Conservation (phyloP, 129 eudicot genomes). For the Escallonia herrerae region DNA sequence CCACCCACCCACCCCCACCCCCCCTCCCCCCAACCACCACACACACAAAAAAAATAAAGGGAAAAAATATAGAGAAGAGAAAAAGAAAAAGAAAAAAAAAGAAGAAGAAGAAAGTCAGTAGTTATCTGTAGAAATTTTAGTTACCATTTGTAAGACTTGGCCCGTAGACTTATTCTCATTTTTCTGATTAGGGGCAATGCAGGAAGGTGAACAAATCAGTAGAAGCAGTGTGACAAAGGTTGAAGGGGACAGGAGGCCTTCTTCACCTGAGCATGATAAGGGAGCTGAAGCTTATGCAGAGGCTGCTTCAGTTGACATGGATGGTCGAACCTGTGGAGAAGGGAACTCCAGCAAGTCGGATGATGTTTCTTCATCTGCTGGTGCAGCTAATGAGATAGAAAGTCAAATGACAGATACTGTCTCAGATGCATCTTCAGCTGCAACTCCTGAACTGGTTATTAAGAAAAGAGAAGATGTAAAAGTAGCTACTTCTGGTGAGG, state of each 20-base stretch:
- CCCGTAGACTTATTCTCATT: conserved; percentile 9
- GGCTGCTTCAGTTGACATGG: conserved; percentile 22
- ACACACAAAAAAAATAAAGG: not conserved
- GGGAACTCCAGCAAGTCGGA: conserved; percentile 18
- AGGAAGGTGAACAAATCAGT: conserved; percentile 53
- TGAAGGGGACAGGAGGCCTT: conserved; percentile 24
- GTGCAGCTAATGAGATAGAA: conserved; percentile 17
- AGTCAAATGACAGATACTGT: conserved; percentile 19
- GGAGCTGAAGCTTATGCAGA: conserved; percentile 17
- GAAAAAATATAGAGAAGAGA: no score
- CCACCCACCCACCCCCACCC: not conserved
- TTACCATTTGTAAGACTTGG: no score
- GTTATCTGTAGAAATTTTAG: no score
- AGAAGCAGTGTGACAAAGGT: conserved; percentile 17
- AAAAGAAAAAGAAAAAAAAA: no score
- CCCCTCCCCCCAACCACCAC: conserved; percentile 1
- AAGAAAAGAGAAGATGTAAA: conserved; percentile 21
- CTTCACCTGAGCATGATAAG: conserved; percentile 13
- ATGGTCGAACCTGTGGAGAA: conserved; percentile 14
- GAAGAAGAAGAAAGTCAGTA: no score
- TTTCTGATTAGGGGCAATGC: conserved; percentile 87
- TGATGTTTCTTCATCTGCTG: conserved; percentile 18
- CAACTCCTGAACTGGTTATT: conserved; percentile 14
- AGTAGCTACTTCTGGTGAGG: conserved; percentile 15
- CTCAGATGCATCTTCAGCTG: conserved; percentile 7